These are phyloP conservation scores for Pisolithus thermaeus DNA, from an alignment of 1,284 basidiomycete genomes.

Conservation along the genomic window DNA sequence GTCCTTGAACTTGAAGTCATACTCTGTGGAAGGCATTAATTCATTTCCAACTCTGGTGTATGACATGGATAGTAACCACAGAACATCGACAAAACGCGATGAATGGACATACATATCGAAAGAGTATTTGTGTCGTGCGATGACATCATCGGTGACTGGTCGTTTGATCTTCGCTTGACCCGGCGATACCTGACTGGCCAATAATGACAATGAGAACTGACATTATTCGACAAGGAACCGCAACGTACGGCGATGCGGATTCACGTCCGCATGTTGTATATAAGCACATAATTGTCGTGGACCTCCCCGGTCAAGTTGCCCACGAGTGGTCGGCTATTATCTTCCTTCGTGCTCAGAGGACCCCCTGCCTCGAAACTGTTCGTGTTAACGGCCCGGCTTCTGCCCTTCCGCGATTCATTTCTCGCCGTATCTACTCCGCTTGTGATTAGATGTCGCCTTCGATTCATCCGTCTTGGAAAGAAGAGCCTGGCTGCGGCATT, in stretches of 20 bases:
- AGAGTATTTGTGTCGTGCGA: constrained; percentile 89
- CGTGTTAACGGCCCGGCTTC: constrained; percentile 39
- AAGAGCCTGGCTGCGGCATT: constrained; percentile 17
- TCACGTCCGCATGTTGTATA: constrained; percentile 99
- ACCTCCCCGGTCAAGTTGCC: constrained; percentile 96
- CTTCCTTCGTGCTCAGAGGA: constrained; percentile 22
- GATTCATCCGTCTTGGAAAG: constrained; percentile 33
- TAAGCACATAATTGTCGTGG: constrained; percentile 97
- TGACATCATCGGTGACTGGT: constrained; percentile 77
- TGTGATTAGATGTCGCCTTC: constrained; percentile 71
- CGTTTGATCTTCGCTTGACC: constrained; percentile 94
- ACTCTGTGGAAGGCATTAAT: constrained; percentile 91
- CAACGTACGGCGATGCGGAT: constrained; percentile 85
- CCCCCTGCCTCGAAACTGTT: constrained; percentile 18
- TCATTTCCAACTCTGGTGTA: constrained; percentile 83
- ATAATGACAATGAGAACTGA: constrained; percentile 17
- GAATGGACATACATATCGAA: constrained; percentile 81
- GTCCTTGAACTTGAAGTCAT: constrained; percentile 99
- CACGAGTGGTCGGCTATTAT: constrained; percentile 65
- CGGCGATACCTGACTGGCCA: constrained; percentile 67
- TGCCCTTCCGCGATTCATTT: constrained; percentile 64
- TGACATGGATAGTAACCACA: constrained; percentile 11
- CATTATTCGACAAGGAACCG: not conserved
- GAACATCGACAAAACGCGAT: not conserved
- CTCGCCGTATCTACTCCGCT: constrained; percentile 76